Percentiles rank a stretch among this genome's conserved stretches.
phyloP scores from a whole-genome alignment of 1,139 yeast genomes.

The Diutina neorugosa region DNA sequence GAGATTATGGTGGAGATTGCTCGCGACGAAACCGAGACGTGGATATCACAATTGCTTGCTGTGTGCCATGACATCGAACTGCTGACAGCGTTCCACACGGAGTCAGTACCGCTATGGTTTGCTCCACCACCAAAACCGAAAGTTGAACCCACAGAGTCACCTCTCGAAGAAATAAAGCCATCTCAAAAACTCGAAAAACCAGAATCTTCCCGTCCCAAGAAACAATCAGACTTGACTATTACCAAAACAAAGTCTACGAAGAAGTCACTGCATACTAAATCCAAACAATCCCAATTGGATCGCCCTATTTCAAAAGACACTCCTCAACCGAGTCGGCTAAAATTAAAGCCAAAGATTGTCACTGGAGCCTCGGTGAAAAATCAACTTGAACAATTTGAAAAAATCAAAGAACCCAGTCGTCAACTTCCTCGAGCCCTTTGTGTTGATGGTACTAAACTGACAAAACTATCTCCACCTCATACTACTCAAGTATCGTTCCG shows the following conservation, averaged over 20 bases:
- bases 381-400: background rate
- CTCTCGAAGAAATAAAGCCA: no score
- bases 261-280: no score
- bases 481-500: background rate
- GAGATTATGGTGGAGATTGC: background rate
- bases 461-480: background rate
- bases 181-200: no score
- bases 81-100: background rate
- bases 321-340: background rate
- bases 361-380: constrained; percentile 1
- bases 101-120: constrained; percentile 1
- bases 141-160: background rate
- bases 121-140: background rate
- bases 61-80: background rate
- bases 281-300: no score
- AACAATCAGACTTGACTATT: no score
- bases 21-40: background rate
- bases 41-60: background rate
- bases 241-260: no score
- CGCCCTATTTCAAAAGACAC: background rate
- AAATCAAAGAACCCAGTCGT: background rate
- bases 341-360: background rate
- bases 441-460: background rate
- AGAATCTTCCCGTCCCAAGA: no score
- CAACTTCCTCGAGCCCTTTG: background rate